Base-by-base conservation (phyloP, 768 basidiomycete species). In the Termitomyces sp. region DNA sequence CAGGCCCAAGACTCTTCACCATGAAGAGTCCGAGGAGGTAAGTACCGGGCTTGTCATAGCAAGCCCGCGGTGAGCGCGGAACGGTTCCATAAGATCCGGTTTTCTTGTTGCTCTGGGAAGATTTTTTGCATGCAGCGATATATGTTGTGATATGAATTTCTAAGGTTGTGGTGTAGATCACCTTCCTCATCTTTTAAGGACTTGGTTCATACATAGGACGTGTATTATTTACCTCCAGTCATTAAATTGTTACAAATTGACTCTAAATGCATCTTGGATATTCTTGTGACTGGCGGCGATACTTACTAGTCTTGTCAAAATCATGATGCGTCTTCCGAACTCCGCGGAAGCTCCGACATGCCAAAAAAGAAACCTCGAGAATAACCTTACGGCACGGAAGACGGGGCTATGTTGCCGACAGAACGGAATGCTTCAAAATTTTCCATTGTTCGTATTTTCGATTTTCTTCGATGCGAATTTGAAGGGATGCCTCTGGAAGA, bases 11-110 rank as follows among this genome's bases (percentile, higher is more conserved):
- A 17, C 37, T 52, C 50, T 17, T 45, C 49, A 12, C 49, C 34
- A 30, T 43, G 34, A 43, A 21, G 37, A 39, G 12, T 37, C 42
- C 21, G 47, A 17, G 39, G 23, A 43, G 35, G 5, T 47, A 30
- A 25, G 27, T 21, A 21, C 9, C 14, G 30, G 28, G 34, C 21
- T 44, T 27, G 16, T 19, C 35, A 35, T 27, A 34, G 3, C 19
- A 50, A 27, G 32, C 34, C 56, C 56, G 28, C 30, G 50, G 56
- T 19, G 50, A 45, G 49, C 50, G 34, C 27, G 46, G 46, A n/a
- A 3, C n/a, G 45, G 37, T n/a, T 9, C 44, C 27, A n/a, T 9
- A 5, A 10, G 7, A 25, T n/a, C 16, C 27, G 25, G 11, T 27
- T 51, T 5, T 40, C 39, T 3, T 12, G 17, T 28, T 9, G 21